phyloP scores from a whole-genome alignment of 1,139 yeast species.

The Kluyveromyces marxianus region DNA sequence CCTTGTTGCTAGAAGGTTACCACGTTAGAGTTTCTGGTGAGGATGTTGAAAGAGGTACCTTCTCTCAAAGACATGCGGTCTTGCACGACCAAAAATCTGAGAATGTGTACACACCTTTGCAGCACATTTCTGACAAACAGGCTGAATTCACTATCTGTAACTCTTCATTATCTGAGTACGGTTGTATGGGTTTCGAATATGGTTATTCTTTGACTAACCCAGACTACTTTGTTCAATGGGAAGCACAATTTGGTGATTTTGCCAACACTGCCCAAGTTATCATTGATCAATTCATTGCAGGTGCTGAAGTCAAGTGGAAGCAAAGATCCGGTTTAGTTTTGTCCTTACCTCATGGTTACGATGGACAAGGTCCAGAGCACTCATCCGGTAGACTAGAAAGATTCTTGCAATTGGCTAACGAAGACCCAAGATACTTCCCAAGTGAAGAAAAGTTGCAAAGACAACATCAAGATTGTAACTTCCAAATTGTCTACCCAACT shows the following conservation, averaged over 20 bases:
- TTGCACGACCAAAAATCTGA: conserved; percentile 93
- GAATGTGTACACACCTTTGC: conserved; percentile 74
- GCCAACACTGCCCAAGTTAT: conserved; percentile 99
- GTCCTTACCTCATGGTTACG: conserved; percentile 98
- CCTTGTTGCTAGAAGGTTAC: conserved; percentile 86
- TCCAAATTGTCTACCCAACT: conserved; percentile 97
- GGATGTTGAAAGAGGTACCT: conserved; percentile 99
- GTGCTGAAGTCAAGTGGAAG: conserved; percentile 98
- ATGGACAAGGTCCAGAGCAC: conserved; percentile 99
- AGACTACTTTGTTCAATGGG: conserved; percentile 96
- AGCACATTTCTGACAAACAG: conserved; percentile 70
- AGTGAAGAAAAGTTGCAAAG: conserved; percentile 79
- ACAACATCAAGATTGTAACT: conserved; percentile 98
- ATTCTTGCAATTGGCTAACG: conserved; percentile 91
- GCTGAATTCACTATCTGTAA: conserved; percentile 85
- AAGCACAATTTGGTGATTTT: conserved; percentile 99
- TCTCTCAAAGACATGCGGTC: conserved; percentile 98
- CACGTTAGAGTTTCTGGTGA: conserved; percentile 98
- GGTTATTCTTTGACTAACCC: conserved; percentile 98
- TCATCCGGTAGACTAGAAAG: conserved; percentile 97
- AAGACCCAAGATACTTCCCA: conserved; percentile 94
- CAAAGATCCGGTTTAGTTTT: conserved; percentile 96
- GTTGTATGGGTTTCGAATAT: conserved; percentile 98
- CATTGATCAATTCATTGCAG: conserved; percentile 92
- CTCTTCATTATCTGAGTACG: conserved; percentile 97